These are phyloP conservation scores for Meripilus lineatus DNA, from an alignment of 1,284 basidiomycete genomes.

Conservation along the genomic window DNA sequence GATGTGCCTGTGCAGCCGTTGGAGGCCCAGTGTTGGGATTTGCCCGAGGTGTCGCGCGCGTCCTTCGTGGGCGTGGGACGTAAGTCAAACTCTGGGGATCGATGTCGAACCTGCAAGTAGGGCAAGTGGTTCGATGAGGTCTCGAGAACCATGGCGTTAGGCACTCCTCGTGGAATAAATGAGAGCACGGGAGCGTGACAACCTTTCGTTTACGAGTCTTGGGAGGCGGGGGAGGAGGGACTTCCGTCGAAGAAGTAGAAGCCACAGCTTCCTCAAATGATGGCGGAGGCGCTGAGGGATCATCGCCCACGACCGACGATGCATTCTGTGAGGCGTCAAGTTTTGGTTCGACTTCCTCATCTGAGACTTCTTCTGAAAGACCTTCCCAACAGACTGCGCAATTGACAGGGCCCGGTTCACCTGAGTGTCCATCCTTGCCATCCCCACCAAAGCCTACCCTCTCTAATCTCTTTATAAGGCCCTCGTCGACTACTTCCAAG, in stretches of 20 bases:
- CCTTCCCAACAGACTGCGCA: slow-evolving; percentile 77
- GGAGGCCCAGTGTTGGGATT: slow-evolving; percentile 2
- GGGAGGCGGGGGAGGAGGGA: slow-evolving; percentile 13
- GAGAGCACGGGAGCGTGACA: slow-evolving; percentile 68
- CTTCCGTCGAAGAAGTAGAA: slow-evolving; percentile 12
- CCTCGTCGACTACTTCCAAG: slow-evolving; percentile 59
- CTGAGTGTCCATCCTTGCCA: slow-evolving; percentile 31
- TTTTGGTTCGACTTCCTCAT: slow-evolving; percentile 17
- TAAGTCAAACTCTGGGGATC: slow-evolving; percentile 71
- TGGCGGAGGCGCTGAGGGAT: slow-evolving; percentile 6
- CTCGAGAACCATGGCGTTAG: slow-evolving; percentile 76
- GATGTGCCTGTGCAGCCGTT: neutral
- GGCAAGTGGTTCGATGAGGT: slow-evolving; percentile 72
- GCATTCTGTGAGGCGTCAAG: slow-evolving; percentile 12
- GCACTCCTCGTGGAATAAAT: slow-evolving; percentile 74
- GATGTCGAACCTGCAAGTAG: slow-evolving; percentile 74
- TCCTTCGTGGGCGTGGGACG: slow-evolving; percentile 20
- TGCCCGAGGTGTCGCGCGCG: slow-evolving; percentile 11
- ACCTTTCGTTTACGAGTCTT: slow-evolving; percentile 32
- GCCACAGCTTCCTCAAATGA: slow-evolving; percentile 8
- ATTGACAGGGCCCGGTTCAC: slow-evolving; percentile 38
- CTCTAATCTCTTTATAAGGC: slow-evolving; percentile 63
- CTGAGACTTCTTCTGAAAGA: slow-evolving; percentile 39
- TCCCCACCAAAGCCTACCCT: slow-evolving; percentile 38
- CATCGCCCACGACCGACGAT: too few relatives aligned